Evolutionary conservation across 2,329 filamentous ascomycete species (phyloP), one percentile per base, ranked within the genome.

Genomic region (Pseudocercospora crystallina): DNA sequence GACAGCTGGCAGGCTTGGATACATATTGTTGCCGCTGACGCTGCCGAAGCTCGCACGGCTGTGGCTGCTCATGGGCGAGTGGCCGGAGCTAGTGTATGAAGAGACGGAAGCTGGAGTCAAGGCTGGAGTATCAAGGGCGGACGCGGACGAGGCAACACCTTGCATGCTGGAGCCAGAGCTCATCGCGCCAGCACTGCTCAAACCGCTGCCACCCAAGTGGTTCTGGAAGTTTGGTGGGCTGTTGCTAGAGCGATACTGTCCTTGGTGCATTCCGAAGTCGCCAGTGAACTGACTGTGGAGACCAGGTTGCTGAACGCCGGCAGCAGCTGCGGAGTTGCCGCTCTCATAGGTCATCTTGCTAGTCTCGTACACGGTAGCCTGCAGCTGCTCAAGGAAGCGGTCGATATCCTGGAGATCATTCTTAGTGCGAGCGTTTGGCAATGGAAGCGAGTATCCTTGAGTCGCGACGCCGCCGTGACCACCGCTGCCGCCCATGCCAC

Each of bases 311-410:
- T 88, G 87, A 51, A 95, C 82, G 51, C 89, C 87, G 37, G 87
- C 86, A 10, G 84, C 83, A 2, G 89, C 89, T 30, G 90, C 86
- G 43, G 90, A 86, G 45, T 63, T 66, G 46, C 90, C 85, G 69
- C 86, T 95, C 73, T 97, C 94, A 67, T 97, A 97, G 45, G 51
- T 55, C 20, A 26, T 26, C 43, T 56, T 60, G 48, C 90, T 85
- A 69, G 86, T 95, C 74, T 97, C 94, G 68, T 97, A 97, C 42
- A 97, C 90, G 39, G 92, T 96, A 58, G 87, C 85, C 73, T 96
- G 91, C 79, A 97, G 92, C 73, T 96, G 90, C 73, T 96, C 90
- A 48, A 99, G 82, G 70, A 97, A 89, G 66, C 90, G 87, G 70
- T 97, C 94, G 65, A 97, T 91, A 69, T 95, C 90, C 69, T 95